Conservation (phyloP, 768 basidiomycete species). For the Hypsizygus marmoreus region DNA sequence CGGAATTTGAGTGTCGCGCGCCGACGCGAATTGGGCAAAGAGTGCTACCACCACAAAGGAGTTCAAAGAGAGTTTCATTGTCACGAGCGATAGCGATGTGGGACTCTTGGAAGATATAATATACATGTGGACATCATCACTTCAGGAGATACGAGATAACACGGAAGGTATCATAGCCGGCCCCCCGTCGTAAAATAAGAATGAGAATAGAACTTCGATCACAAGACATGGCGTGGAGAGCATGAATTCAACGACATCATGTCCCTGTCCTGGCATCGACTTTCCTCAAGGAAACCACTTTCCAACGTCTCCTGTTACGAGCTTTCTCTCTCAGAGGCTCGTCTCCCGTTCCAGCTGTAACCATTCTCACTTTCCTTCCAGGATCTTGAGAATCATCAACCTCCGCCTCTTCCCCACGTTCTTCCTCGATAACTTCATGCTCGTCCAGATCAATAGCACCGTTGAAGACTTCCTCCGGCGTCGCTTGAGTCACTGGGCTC, state of each 20-base stretch:
- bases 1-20: constrained; percentile 10
- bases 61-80: constrained; percentile 4
- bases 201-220: too few relatives aligned
- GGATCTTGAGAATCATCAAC: constrained; percentile 70
- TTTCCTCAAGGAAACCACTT: constrained; percentile 37
- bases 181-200: too few relatives aligned
- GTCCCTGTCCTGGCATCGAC: constrained; percentile 35
- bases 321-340: constrained; percentile 31
- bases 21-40: not conserved
- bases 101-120: too few relatives aligned
- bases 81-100: not conserved
- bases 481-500: constrained; percentile 39
- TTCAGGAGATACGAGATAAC: too few relatives aligned
- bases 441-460: constrained; percentile 73
- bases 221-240: not conserved
- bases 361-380: constrained; percentile 55
- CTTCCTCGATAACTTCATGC: constrained; percentile 78
- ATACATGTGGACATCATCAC: too few relatives aligned
- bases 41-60: not conserved
- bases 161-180: too few relatives aligned
- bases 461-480: constrained; percentile 67
- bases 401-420: constrained; percentile 76
- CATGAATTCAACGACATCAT: not conserved
- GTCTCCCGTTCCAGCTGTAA: constrained; percentile 44
- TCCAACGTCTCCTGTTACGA: constrained; percentile 39